Conservation (phyloP, 2,329 filamentous ascomycete species). For the Cercospora berteroae region DNA sequence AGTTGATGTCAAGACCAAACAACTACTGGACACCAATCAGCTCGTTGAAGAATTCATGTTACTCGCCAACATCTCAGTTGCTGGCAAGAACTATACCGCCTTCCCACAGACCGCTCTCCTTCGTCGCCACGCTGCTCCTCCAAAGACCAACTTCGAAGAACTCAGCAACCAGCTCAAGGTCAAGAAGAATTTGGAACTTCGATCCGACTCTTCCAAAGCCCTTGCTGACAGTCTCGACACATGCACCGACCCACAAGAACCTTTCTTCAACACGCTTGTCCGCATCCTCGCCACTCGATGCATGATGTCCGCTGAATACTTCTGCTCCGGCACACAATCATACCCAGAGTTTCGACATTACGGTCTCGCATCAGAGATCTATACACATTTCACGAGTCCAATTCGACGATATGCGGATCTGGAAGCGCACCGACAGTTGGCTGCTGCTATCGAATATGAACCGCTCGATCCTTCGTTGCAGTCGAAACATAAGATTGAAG, state of each 20-base stretch:
- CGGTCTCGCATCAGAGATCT: constrained; percentile 92
- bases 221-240: constrained; percentile 86
- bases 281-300: constrained; percentile 96
- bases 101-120: constrained; percentile 96
- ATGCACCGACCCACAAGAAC: constrained; percentile 75
- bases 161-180: constrained; percentile 85
- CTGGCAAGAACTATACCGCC: constrained; percentile 80
- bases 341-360: constrained; percentile 97
- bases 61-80: constrained; percentile 93
- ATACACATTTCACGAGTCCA: constrained; percentile 97
- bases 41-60: constrained; percentile 99
- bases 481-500: constrained; percentile 80
- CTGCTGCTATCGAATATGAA: constrained; percentile 92
- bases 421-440: constrained; percentile 88
- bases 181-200: constrained; percentile 77
- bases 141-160: constrained; percentile 95
- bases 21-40: constrained; percentile 91
- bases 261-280: constrained; percentile 98
- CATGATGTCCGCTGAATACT: constrained; percentile 99
- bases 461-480: constrained; percentile 76
- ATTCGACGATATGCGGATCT: constrained; percentile 98
- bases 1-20: constrained; percentile 93
- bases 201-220: constrained; percentile 83
- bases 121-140: constrained; percentile 85
- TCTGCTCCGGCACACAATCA: constrained; percentile 87